Base-by-base conservation (phyloP, 202 grass and related monocot species). In the Cymbopogon flexuosus region DNA sequence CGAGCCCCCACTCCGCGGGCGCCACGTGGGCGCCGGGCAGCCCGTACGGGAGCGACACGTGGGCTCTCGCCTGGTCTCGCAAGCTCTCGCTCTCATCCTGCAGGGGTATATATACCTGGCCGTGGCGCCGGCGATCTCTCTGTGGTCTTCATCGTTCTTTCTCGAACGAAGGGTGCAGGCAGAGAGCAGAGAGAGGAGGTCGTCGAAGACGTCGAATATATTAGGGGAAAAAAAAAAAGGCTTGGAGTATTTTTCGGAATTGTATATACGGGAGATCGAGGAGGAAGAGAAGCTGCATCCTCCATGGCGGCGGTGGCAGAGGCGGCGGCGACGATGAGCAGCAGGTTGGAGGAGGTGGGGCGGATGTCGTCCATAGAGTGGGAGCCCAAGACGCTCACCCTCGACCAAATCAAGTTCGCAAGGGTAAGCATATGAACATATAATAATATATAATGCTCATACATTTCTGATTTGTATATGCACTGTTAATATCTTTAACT, bases 331-430 rank as follows among this genome's bases (percentile, higher is more conserved):
- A 62, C 29, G 68, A 41, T 37, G n/a, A 57, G 8, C 6, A 6
- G 47, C 27, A 52, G 45, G 49, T 68, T 84, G 71, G 19, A 41
- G 30, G 30, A 35, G 31, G 35, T 6, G 0, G 88, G 83, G 86
- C 90, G 86, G 83, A 62, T 83, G 79, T 12, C 80, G 57, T 90
- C 88, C 8, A 87, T 93, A 13, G 93, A 97, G 83, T 4, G 27
- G 9, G 93, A 97, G 86, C 93, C 93, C 47, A 88, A 80, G 72
- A 93, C 93, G 27, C 93, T 97, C 9, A 87, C 81, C 2, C 61
- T 87, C 22, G 70, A 90, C 57, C 83, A 96, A 79, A 79, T 96
- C 79, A 92, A 88, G 63, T 89, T 78, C 76, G 93, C 90, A n/a
- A 91, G 93, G 88, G 93, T 96, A 87, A 16, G 39, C 3, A 9